phyloP scores from a whole-genome alignment of 257 asterid species.

The Rhazya stricta region DNA sequence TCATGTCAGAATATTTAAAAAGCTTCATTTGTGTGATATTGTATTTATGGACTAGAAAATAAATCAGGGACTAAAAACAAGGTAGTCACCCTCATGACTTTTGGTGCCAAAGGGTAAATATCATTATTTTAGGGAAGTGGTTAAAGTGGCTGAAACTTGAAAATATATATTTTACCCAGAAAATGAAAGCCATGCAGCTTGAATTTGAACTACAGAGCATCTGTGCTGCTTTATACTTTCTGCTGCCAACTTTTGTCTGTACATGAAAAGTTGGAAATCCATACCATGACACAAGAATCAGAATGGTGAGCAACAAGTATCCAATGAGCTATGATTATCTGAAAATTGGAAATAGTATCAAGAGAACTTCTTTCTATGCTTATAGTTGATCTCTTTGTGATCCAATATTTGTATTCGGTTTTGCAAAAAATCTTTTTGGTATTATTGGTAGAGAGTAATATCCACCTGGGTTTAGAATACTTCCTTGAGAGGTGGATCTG shows the following conservation, averaged over 20 bases:
- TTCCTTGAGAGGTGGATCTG: not conserved
- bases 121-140: not conserved
- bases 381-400: not conserved
- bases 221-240: not conserved
- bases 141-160: not conserved
- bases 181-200: not conserved
- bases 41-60: not conserved
- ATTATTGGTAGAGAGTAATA: not conserved
- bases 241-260: not conserved
- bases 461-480: not conserved
- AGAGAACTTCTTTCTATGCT: not conserved
- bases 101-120: not conserved
- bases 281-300: not conserved
- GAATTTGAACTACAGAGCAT: not conserved
- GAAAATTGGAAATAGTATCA: not conserved
- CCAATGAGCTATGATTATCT: not conserved
- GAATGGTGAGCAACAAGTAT: not conserved
- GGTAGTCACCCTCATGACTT: not conserved
- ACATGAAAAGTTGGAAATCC: not conserved
- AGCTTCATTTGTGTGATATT: not conserved
- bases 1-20: not conserved
- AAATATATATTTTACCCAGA: not conserved
- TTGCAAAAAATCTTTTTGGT: not conserved
- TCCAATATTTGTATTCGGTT: not conserved
- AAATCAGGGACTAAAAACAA: not conserved